Percentiles rank a stretch among this genome's conserved stretches.
These are phyloP conservation scores for Luvunga scandens DNA, from an alignment of 345 rosid species.

Conservation along the genomic window DNA sequence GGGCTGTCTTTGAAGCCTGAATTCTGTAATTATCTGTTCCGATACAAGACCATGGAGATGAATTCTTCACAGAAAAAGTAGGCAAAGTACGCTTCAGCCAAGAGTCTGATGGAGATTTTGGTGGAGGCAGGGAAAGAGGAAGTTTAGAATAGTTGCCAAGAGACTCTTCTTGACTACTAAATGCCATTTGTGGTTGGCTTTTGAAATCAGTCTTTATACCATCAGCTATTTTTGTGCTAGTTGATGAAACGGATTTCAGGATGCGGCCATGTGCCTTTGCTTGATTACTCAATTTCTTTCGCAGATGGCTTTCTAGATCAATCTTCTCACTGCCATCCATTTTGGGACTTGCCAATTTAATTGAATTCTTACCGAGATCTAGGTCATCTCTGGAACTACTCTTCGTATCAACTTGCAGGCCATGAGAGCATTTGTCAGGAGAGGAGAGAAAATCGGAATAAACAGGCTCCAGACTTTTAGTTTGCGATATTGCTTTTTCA, in stretches of 20 bases:
- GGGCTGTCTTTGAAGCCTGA: slow-evolving; percentile 25
- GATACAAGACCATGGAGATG: slow-evolving; percentile 36
- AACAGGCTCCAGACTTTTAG: slow-evolving; percentile 23
- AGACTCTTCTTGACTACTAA: slow-evolving; percentile 28
- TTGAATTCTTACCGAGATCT: slow-evolving; percentile 13
- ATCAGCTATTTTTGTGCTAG: slow-evolving; percentile 19
- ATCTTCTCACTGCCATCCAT: slow-evolving; percentile 23
- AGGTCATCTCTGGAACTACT: slow-evolving; percentile 17
- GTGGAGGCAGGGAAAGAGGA: slow-evolving; percentile 64
- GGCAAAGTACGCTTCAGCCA: slow-evolving; percentile 80
- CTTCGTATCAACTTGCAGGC: slow-evolving; percentile 7
- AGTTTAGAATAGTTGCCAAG: slow-evolving; percentile 19
- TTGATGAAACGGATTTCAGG: slow-evolving; percentile 7
- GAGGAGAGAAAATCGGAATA: slow-evolving; percentile 18
- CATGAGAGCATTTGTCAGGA: slow-evolving; percentile 18
- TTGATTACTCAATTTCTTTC: slow-evolving; percentile 18
- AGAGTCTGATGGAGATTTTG: slow-evolving; percentile 89
- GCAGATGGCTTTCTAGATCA: slow-evolving; percentile 27
- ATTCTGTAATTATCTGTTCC: slow-evolving; percentile 24
- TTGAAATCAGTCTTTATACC: slow-evolving; percentile 36
- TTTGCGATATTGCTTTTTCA: slow-evolving; percentile 12
- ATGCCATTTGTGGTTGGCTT: slow-evolving; percentile 21
- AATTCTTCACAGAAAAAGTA: slow-evolving; percentile 44
- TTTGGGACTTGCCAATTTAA: slow-evolving; percentile 20
- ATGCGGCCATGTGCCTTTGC: not conserved